Evolutionary conservation across 1,284 basidiomycete species (phyloP).

Genomic region (Pseudozyma tsukubaensis): DNA sequence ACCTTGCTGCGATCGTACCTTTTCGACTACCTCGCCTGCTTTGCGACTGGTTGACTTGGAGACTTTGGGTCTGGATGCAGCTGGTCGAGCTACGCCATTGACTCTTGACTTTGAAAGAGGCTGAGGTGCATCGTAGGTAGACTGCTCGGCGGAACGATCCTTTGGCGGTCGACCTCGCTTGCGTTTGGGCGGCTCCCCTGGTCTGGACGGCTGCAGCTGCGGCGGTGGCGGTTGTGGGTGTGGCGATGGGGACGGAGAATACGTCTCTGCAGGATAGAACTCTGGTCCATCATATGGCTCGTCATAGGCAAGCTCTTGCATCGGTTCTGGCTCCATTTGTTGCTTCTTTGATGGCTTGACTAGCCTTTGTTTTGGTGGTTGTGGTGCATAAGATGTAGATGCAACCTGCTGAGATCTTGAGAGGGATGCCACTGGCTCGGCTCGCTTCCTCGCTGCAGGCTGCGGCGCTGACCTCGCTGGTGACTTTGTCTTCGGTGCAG

Average conservation of each 20-base stretch:
- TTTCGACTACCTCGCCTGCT: constrained; percentile 34
- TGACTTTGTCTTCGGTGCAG: constrained; percentile 9
- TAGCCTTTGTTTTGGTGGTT: constrained; percentile 22
- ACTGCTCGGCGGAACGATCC: constrained; percentile 11
- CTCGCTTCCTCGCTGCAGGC: constrained; percentile 6
- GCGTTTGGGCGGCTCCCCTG: constrained; percentile 17
- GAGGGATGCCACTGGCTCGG: background rate
- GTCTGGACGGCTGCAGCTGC: background rate
- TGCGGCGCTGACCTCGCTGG: constrained; percentile 7
- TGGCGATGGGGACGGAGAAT: background rate
- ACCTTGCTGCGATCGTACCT: constrained; percentile 23
- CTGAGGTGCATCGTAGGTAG: constrained; percentile 2
- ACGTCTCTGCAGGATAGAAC: background rate
- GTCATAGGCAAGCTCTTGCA: constrained; percentile 13
- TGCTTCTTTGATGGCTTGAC: constrained; percentile 7
- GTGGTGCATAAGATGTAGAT: constrained; percentile 9
- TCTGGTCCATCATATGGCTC: constrained; percentile 17
- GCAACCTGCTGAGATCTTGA: constrained; percentile 1
- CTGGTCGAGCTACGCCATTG: constrained; percentile 1
- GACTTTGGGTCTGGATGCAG: constrained; percentile 17
- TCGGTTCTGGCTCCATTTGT: constrained; percentile 2
- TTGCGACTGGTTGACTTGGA: constrained; percentile 1
- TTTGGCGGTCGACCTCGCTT: constrained; percentile 34
- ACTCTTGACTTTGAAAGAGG: constrained; percentile 20
- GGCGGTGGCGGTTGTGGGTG: constrained; percentile 5